Evolutionary conservation across 2,329 filamentous ascomycete species (phyloP).

Genomic region (Aspergillus intermedius): DNA sequence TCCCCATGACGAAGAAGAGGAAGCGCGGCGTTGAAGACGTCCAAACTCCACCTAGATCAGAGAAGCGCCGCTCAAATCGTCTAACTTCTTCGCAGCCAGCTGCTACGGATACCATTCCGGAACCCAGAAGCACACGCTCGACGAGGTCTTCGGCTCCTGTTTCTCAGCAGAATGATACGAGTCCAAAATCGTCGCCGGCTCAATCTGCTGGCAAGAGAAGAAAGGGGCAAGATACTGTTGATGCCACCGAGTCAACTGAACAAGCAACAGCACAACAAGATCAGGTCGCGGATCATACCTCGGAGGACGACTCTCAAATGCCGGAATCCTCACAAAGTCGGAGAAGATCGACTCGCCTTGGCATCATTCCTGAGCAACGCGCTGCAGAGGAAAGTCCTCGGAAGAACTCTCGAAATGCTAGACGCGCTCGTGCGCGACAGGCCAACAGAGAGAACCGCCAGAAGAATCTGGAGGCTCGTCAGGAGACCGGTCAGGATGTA

Average conservation of each 20-base stretch:
- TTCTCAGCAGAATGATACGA: not conserved
- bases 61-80: conserved; percentile 26
- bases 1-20: conserved; percentile 26
- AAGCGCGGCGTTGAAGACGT: conserved; percentile 22
- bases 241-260: not conserved
- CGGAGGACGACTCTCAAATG: conserved; percentile 3
- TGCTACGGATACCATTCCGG: conserved; percentile 4
- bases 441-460: not conserved
- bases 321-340: conserved; percentile 21
- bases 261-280: not conserved
- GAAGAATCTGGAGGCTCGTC: not conserved
- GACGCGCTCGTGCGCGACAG: not conserved
- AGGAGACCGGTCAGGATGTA: not conserved
- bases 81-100: conserved; percentile 14
- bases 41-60: conserved; percentile 10
- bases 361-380: conserved; percentile 13
- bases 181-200: conserved; percentile 10
- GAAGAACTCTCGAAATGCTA: not conserved
- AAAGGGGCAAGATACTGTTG: conserved; percentile 13
- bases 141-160: conserved; percentile 7
- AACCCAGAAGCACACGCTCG: conserved; percentile 8
- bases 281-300: not conserved
- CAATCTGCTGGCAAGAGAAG: conserved; percentile 20
- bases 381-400: conserved; percentile 8
- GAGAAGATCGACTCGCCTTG: conserved; percentile 23